Percentiles rank a stretch among this genome's conserved stretches.
phyloP scores from a whole-genome alignment of 306 rosid species.

The Corylus avellana region DNA sequence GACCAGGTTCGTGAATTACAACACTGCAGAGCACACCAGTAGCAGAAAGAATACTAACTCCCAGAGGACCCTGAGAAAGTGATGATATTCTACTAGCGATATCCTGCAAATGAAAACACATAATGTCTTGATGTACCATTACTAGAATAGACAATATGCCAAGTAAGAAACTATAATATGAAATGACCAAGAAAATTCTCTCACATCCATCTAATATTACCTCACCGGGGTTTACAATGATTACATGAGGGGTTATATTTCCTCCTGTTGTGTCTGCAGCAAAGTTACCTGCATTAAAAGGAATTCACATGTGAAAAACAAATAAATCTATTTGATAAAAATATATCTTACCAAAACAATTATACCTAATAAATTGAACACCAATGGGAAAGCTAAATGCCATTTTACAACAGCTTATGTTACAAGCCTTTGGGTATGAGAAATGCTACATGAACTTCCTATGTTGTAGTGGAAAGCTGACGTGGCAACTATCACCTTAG shows the following conservation, averaged over 20 bases:
- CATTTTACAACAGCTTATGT: background rate
- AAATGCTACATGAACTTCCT: too few species aligned
- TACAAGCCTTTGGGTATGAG: background rate
- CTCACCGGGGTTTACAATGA: slow-evolving; percentile 48
- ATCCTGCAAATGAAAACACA: slow-evolving; percentile 42
- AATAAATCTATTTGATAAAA: background rate
- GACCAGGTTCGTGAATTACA: slow-evolving; percentile 22
- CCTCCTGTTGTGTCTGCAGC: slow-evolving; percentile 51
- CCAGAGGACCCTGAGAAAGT: slow-evolving; percentile 14
- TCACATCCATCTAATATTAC: slow-evolving; percentile 24
- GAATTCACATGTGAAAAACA: slow-evolving; percentile 12
- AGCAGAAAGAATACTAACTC: slow-evolving; percentile 52
- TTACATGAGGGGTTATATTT: slow-evolving; percentile 40
- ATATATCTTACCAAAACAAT: too few species aligned
- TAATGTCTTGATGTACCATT: background rate
- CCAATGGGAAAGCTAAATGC: background rate
- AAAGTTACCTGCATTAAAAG: slow-evolving; percentile 37
- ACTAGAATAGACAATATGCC: background rate
- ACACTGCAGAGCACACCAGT: slow-evolving; percentile 45
- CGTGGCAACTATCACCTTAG: too few species aligned
- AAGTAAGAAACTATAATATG: background rate
- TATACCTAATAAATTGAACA: background rate
- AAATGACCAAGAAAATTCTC: background rate
- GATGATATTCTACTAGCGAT: slow-evolving; percentile 21
- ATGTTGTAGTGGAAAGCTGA: too few species aligned